Conservation (phyloP, 306 rosid genomes). For the Rosa rugosa region DNA sequence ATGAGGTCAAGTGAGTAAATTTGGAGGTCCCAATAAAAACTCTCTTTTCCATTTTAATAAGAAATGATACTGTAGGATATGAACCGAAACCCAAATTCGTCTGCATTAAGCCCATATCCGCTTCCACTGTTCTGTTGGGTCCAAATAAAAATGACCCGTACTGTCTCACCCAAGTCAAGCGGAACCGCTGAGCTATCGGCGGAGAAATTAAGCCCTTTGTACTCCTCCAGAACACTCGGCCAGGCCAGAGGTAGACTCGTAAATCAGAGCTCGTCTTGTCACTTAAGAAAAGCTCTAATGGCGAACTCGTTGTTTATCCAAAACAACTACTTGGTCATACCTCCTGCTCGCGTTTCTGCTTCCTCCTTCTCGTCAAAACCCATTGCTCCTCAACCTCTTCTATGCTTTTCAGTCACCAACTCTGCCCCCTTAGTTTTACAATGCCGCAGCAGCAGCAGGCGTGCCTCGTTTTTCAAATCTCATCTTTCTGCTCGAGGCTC, state of each 20-base stretch:
- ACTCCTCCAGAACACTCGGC: too few species aligned
- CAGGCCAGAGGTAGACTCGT: too few species aligned
- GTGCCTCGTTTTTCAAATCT: constrained; percentile 30
- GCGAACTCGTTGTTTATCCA: constrained; percentile 38
- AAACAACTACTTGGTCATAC: constrained; percentile 29
- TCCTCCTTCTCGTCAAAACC: constrained; percentile 25
- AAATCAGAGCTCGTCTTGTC: too few species aligned
- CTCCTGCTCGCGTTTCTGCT: constrained; percentile 38
- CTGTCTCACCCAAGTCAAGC: too few species aligned
- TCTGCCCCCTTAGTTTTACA: constrained; percentile 2
- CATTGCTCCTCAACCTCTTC: constrained; percentile 5
- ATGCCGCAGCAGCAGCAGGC: neutral
- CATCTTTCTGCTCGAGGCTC: constrained; percentile 37
- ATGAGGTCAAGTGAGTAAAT: too few species aligned
- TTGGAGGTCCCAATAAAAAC: too few species aligned
- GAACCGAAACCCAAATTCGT: too few species aligned
- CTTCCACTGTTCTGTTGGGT: too few species aligned
- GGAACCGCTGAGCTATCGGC: neutral
- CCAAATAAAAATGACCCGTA: too few species aligned
- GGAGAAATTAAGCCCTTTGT: neutral
- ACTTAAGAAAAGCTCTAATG: neutral
- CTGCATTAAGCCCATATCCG: too few species aligned
- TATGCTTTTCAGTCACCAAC: constrained; percentile 36
- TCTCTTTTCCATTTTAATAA: too few species aligned
- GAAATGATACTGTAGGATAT: too few species aligned